phyloP scores from a whole-genome alignment of 2,329 filamentous ascomycete species.

The Paracoccidioides brasiliensis region DNA sequence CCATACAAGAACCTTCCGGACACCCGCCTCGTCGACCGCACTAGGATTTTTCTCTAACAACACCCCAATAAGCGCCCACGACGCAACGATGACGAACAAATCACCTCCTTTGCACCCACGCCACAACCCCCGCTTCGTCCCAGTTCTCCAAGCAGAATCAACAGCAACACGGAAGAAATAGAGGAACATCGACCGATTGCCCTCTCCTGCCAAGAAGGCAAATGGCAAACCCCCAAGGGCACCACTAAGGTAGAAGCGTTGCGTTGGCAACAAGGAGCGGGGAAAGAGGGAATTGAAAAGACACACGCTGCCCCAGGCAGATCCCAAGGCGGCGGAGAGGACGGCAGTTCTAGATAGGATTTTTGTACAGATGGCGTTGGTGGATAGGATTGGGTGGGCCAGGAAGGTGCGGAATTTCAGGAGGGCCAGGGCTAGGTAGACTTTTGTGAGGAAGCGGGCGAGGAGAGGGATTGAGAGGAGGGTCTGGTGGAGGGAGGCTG shows the following conservation, averaged over 20 bases:
- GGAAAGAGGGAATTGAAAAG: slow-evolving; percentile 74
- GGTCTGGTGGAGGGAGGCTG: slow-evolving; percentile 79
- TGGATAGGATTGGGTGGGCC: slow-evolving; percentile 51
- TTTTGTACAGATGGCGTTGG: slow-evolving; percentile 52
- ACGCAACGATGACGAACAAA: slow-evolving; percentile 66
- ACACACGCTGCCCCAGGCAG: slow-evolving; percentile 79
- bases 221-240: slow-evolving; percentile 68
- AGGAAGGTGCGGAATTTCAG: slow-evolving; percentile 56
- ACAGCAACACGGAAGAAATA: slow-evolving; percentile 67
- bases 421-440: slow-evolving; percentile 56
- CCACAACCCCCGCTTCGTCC: slow-evolving; percentile 85
- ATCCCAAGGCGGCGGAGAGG: slow-evolving; percentile 69
- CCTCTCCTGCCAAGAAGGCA: slow-evolving; percentile 49
- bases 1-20: slow-evolving; percentile 62
- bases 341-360: slow-evolving; percentile 67
- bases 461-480: slow-evolving; percentile 68
- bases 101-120: slow-evolving; percentile 69
- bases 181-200: slow-evolving; percentile 47
- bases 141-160: slow-evolving; percentile 81
- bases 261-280: slow-evolving; percentile 58
- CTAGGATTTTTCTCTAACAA: slow-evolving; percentile 61
- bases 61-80: slow-evolving; percentile 63
- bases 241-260: slow-evolving; percentile 82
- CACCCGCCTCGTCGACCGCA: slow-evolving; percentile 52
- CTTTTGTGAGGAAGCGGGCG: slow-evolving; percentile 54